Percentiles rank a stretch among this genome's conserved stretches.
Conservation (phyloP, 768 basidiomycete genomes). For the Daedaleopsis sinensis region DNA sequence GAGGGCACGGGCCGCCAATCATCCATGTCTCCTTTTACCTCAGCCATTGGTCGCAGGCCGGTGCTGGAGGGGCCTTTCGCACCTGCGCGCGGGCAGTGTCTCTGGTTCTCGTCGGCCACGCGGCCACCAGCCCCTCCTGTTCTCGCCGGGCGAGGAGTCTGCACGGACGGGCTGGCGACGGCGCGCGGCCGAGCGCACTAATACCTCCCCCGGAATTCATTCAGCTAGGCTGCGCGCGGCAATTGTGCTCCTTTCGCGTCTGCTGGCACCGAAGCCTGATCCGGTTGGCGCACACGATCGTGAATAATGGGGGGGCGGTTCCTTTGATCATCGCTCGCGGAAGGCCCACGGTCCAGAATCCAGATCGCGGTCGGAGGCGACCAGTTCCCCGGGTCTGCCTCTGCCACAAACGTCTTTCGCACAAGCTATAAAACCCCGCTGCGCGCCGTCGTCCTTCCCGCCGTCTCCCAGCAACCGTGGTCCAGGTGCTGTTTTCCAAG, state of each 20-base stretch:
- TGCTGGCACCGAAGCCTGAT: slow-evolving; percentile 21
- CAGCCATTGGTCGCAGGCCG: slow-evolving; percentile 25
- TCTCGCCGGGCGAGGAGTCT: too few species aligned
- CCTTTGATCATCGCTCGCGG: slow-evolving; percentile 23
- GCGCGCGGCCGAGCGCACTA: neutral
- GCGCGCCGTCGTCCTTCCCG: slow-evolving; percentile 15
- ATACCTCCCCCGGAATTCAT: slow-evolving; percentile 1
- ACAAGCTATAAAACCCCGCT: slow-evolving; percentile 13
- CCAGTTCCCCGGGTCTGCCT: slow-evolving; percentile 8
- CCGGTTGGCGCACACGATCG: slow-evolving; percentile 16
- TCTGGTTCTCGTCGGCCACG: slow-evolving; percentile 19
- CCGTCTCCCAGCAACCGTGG: slow-evolving; percentile 18
- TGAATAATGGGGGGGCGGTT: slow-evolving; percentile 20
- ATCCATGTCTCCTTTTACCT: slow-evolving; percentile 29
- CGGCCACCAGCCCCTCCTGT: neutral
- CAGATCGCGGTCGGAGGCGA: slow-evolving; percentile 18
- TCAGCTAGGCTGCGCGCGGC: slow-evolving; percentile 9
- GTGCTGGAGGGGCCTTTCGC: slow-evolving; percentile 1
- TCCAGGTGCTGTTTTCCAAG: slow-evolving; percentile 4
- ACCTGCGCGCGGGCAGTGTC: slow-evolving; percentile 11
- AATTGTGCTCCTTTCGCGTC: slow-evolving; percentile 20
- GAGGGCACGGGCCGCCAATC: slow-evolving; percentile 30
- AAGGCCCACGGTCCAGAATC: slow-evolving; percentile 20
- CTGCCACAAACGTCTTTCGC: slow-evolving; percentile 8
- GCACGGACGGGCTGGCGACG: neutral